phyloP scores from a whole-genome alignment of 2,329 filamentous ascomycete genomes.

The Nothopassalora personata region DNA sequence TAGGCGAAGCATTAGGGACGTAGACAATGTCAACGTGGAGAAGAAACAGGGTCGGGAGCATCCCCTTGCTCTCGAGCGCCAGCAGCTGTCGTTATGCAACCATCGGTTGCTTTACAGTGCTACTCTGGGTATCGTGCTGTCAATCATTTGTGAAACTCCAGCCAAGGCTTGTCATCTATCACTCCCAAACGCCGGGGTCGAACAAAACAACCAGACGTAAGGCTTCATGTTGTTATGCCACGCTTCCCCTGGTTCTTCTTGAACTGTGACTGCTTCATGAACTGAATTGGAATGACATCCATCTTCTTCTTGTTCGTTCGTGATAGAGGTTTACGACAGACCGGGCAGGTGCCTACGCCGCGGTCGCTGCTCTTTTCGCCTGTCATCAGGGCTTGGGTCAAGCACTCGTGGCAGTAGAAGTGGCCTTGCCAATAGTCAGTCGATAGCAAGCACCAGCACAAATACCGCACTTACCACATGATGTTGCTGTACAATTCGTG shows the following conservation, averaged over 20 bases:
- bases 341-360: slow-evolving; percentile 43
- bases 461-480: slow-evolving; percentile 50
- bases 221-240: not conserved
- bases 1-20: no score
- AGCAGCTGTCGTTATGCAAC: not conserved
- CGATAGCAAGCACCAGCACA: not conserved
- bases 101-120: not conserved
- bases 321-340: slow-evolving; percentile 26
- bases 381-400: slow-evolving; percentile 55
- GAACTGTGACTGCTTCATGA: slow-evolving; percentile 23
- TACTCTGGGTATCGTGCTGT: slow-evolving; percentile 2
- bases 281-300: slow-evolving; percentile 20
- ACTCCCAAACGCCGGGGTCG: slow-evolving; percentile 7
- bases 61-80: no score
- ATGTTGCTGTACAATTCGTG: slow-evolving; percentile 54
- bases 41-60: no score
- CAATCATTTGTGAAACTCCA: slow-evolving; percentile 6
- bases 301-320: slow-evolving; percentile 16
- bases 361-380: slow-evolving; percentile 47
- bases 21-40: not conserved
- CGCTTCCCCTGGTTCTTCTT: slow-evolving; percentile 7
- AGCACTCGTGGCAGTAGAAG: slow-evolving; percentile 59
- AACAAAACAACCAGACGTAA: slow-evolving; percentile 1
- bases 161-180: not conserved
- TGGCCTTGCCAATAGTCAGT: slow-evolving; percentile 44